Conservation (phyloP, 331 rosid genomes). For the Malus hybrid region DNA sequence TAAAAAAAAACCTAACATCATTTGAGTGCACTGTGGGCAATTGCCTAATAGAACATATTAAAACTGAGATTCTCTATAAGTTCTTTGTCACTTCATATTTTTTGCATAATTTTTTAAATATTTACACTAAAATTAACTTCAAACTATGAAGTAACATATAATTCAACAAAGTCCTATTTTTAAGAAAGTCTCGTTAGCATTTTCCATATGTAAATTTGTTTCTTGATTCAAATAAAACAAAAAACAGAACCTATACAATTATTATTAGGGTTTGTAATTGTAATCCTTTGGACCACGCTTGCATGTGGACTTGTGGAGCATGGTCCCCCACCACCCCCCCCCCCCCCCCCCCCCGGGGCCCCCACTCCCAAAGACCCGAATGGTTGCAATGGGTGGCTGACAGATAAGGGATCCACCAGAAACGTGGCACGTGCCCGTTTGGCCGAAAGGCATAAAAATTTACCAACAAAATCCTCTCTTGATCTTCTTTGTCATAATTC, state of each 20-base stretch:
- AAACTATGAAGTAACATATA: no score
- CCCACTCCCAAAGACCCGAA: not conserved
- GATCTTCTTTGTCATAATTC: no score
- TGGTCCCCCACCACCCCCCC: no score
- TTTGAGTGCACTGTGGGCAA: not conserved
- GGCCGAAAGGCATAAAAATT: not conserved
- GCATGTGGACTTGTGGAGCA: not conserved
- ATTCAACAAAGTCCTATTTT: no score
- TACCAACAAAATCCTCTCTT: no score
- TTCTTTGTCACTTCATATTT: no score
- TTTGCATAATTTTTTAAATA: no score
- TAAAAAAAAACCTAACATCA: not conserved
- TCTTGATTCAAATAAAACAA: not conserved
- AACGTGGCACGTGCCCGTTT: not conserved
- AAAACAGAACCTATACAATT: not conserved
- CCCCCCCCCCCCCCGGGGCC: no score
- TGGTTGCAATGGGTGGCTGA: not conserved
- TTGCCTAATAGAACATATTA: not conserved
- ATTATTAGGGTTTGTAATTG: not conserved
- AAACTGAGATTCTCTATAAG: no score
- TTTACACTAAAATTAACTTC: no score
- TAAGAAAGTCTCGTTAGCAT: rapidly evolving
- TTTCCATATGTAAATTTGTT: not conserved
- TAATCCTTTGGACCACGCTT: not conserved
- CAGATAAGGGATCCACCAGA: no score